Evolutionary conservation across 768 basidiomycete genomes (phyloP).

Genomic region (Lentinula edodes): DNA sequence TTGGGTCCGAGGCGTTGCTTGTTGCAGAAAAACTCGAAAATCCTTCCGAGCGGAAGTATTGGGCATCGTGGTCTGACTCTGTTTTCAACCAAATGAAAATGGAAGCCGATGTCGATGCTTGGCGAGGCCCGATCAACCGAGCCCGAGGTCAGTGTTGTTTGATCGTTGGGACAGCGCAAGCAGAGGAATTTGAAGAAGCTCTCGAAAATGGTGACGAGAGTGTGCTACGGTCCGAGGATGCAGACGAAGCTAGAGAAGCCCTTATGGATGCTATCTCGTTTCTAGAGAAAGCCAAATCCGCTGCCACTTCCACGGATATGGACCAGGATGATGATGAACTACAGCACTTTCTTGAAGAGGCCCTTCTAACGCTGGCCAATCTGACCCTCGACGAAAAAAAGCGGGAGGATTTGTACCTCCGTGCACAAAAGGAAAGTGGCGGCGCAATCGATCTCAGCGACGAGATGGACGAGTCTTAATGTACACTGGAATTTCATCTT

Average conservation of each 20-base stretch:
- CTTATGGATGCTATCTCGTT: conserved; percentile 38
- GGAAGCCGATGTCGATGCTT: conserved; percentile 49
- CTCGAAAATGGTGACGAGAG: conserved; percentile 37
- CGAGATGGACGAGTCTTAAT: conserved; percentile 19
- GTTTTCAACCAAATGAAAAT: conserved; percentile 61
- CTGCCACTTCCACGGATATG: not conserved
- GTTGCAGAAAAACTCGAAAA: conserved; percentile 50
- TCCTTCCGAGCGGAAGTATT: conserved; percentile 41
- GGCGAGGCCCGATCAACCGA: conserved; percentile 38
- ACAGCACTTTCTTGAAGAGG: conserved; percentile 40
- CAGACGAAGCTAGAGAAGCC: conserved; percentile 50
- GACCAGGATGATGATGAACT: conserved; percentile 2
- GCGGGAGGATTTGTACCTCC: conserved; percentile 46
- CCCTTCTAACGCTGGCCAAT: conserved; percentile 54
- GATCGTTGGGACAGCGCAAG: conserved; percentile 46
- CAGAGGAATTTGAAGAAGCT: conserved; percentile 42
- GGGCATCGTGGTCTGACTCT: conserved; percentile 58
- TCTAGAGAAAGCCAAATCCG: conserved; percentile 25
- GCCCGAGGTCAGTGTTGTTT: conserved; percentile 53
- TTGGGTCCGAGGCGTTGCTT: conserved; percentile 55
- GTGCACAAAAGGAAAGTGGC: conserved; percentile 45
- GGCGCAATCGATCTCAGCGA: conserved; percentile 28
- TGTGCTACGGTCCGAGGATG: conserved; percentile 40
- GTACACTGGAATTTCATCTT: not conserved
- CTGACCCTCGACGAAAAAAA: conserved; percentile 41